phyloP scores from a whole-genome alignment of 805 yeast species.

The Peterozyma toletana region DNA sequence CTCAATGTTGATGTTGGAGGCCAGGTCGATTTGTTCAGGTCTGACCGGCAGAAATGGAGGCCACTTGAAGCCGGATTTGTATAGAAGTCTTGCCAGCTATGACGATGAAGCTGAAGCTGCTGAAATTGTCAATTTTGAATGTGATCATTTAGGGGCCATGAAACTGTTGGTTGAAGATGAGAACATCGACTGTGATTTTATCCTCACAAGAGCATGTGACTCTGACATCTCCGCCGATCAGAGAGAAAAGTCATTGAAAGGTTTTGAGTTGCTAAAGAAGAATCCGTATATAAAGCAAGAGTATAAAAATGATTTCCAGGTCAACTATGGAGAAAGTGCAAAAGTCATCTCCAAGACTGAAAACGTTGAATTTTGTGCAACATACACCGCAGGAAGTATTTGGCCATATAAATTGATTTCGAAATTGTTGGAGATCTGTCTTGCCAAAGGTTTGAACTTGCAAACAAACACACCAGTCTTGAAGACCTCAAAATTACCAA shows the following conservation, averaged over 20 bases:
- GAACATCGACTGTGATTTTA: conserved; percentile 22
- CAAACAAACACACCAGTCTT: conserved; percentile 35
- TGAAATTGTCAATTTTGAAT: conserved; percentile 26
- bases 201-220: conserved; percentile 22
- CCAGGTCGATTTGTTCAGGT: conserved; percentile 30
- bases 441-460: conserved; percentile 28
- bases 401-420: conserved; percentile 37
- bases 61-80: conserved; percentile 30
- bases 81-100: conserved; percentile 6
- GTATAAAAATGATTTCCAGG: conserved; percentile 23
- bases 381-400: conserved; percentile 33
- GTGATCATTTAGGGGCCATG: conserved; percentile 21
- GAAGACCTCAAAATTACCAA: conserved; percentile 14
- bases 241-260: conserved; percentile 10
- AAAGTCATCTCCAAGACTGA: conserved; percentile 20
- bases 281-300: conserved; percentile 22
- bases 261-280: conserved; percentile 13
- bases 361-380: conserved; percentile 22
- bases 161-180: conserved; percentile 20
- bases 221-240: conserved; percentile 14
- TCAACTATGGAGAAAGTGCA: conserved; percentile 24
- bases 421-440: conserved; percentile 21
- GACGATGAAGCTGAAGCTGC: conserved; percentile 14
- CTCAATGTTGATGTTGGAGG: conserved; percentile 27
- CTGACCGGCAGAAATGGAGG: conserved; percentile 41